Evolutionary conservation across 805 yeast genomes (phyloP).

Genomic region (Cyberlindnera mycetangii): DNA sequence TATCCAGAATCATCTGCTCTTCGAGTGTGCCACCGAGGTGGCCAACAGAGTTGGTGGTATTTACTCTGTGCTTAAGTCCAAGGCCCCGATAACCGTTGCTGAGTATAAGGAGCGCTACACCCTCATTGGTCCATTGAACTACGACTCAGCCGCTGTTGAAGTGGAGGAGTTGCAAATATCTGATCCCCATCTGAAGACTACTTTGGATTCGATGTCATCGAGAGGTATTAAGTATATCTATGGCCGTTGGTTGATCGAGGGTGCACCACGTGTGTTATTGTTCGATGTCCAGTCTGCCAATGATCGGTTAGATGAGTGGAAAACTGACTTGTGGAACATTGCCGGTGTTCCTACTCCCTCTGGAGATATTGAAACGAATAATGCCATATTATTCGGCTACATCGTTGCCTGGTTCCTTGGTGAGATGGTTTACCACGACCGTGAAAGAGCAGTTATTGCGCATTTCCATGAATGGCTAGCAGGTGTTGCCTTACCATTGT

Average conservation of each 20-base stretch:
- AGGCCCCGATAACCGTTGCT: constrained; percentile 94
- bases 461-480: constrained; percentile 99
- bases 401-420: constrained; percentile 97
- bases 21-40: constrained; percentile 96
- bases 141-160: constrained; percentile 70
- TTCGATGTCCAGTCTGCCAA: constrained; percentile 81
- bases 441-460: constrained; percentile 83
- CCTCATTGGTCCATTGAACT: constrained; percentile 81
- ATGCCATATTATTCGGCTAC: constrained; percentile 90
- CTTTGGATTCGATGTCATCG: constrained; percentile 74
- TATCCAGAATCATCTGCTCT: constrained; percentile 79
- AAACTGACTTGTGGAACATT: constrained; percentile 83
- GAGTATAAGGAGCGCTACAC: constrained; percentile 88
- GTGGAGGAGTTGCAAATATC: constrained; percentile 70
- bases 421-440: constrained; percentile 81
- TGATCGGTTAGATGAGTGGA: constrained; percentile 84
- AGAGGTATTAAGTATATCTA: constrained; percentile 82
- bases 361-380: constrained; percentile 83
- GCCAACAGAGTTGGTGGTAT: constrained; percentile 98
- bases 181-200: constrained; percentile 51
- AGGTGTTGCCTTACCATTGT: constrained; percentile 90
- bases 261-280: constrained; percentile 89
- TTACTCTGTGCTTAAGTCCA: constrained; percentile 92
- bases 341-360: constrained; percentile 94
- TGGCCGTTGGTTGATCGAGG: constrained; percentile 97